Evolutionary conservation across 805 yeast species (phyloP).

Genomic region (Starmerella stigmatis): DNA sequence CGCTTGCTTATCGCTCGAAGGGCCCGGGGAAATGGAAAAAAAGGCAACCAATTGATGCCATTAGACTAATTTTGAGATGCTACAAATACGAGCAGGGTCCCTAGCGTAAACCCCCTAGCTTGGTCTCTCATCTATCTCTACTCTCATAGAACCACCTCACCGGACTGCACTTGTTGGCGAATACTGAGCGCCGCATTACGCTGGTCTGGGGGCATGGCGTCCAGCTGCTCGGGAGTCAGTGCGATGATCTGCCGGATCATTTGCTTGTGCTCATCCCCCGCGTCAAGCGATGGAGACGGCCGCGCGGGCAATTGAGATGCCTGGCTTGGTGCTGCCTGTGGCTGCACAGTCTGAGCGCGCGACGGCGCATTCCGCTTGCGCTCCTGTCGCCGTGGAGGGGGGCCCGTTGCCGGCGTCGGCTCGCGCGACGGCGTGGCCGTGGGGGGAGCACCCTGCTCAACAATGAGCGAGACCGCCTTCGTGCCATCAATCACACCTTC

Average conservation of each 20-base stretch:
- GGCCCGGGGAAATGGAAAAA: too few relatives aligned
- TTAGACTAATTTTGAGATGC: too few relatives aligned
- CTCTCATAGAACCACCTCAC: constrained; percentile 10
- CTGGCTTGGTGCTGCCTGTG: not conserved
- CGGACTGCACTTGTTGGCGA: constrained; percentile 24
- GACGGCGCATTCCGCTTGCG: not conserved
- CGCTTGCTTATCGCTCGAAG: too few relatives aligned
- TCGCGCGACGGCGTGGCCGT: constrained; percentile 9
- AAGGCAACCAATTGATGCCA: too few relatives aligned
- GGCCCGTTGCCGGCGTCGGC: constrained; percentile 20
- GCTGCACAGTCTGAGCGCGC: constrained; percentile 1
- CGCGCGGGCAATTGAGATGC: not conserved
- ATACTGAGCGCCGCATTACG: constrained; percentile 31
- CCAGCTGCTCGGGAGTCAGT: constrained; percentile 43
- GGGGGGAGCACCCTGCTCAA: constrained; percentile 1
- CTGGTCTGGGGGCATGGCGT: constrained; percentile 43
- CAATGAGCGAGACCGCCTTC: constrained; percentile 20
- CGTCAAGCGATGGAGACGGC: not conserved
- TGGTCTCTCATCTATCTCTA: not conserved
- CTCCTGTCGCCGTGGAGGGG: constrained; percentile 8
- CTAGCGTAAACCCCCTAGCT: too few relatives aligned
- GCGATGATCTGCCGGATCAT: constrained; percentile 44
- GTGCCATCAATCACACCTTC: constrained; percentile 30
- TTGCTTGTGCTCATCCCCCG: constrained; percentile 32
- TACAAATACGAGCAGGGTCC: too few relatives aligned